Evolutionary conservation across 192 early-diverging fungal genomes (phyloP), one percentile per base, ranked within the genome.

Genomic region (Coemansia sp.): DNA sequence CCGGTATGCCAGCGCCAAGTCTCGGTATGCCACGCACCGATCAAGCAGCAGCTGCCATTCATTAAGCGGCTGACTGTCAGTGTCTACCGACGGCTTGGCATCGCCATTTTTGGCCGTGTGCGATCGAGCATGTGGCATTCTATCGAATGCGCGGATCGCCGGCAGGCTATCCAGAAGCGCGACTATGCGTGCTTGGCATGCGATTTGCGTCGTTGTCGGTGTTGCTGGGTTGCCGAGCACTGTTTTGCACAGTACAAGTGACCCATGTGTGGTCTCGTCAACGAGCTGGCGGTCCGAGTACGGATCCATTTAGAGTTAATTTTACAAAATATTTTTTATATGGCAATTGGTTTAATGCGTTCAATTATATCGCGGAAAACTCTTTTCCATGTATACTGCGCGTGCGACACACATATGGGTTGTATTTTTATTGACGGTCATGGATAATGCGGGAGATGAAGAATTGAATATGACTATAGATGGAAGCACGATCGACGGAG

Each of bases 1-100:
- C 5, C 43, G 45, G 40, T 56, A 64, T 6, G 55, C 62, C 9
- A 21, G 27, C 1, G 72, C 65, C 50, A 65, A 28, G 30, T 60
- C 58, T 31, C 49, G 44, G 45, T 60, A 60, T 11, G 32, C 35
- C 5, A 21, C 8, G 4, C 31, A 67, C 27, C 51, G 44, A 16
- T 55, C 59, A 8, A 43, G 8, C 40, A 53, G 47, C 31, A 48
- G 33, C 6, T 25, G 44, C 31, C 27, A 22, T 14, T 7, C 18
- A 44, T 7, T 18, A 21, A 16, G 11, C 23, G 60, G 21, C 2
- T 6, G 7, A 9, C 2, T n/a, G 9, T 21, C n/a, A n/a, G n/a
- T n/a, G n/a, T n/a, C n/a, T n/a, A n/a, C n/a, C n/a, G n/a, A n/a
- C n/a, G 46, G 6, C 46, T 48, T 48, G 25, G 46, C 46, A n/a